phyloP scores from a whole-genome alignment of 2,329 filamentous ascomycete species.

The Cytospora paraplurivora region DNA sequence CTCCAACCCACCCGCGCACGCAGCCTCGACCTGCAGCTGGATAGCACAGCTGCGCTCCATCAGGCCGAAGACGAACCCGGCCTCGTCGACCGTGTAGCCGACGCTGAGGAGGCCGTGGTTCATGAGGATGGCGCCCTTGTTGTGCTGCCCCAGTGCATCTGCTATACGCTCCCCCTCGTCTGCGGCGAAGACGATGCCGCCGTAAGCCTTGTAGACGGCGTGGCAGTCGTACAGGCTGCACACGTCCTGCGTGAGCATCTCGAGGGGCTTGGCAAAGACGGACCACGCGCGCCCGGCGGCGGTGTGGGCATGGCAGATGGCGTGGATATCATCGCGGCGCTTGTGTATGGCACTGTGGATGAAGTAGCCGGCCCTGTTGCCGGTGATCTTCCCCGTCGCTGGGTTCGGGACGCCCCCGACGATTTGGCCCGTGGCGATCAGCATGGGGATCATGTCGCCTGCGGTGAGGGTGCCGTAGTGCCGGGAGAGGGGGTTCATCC shows the following conservation, averaged over 20 bases:
- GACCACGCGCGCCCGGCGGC: slow-evolving; percentile 68
- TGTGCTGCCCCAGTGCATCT: slow-evolving; percentile 57
- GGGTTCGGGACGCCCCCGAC: slow-evolving; percentile 62
- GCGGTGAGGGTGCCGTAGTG: slow-evolving; percentile 70
- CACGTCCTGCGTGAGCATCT: slow-evolving; percentile 72
- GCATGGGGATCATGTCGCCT: slow-evolving; percentile 67
- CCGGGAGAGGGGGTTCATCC: slow-evolving; percentile 69
- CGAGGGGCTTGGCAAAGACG: slow-evolving; percentile 63
- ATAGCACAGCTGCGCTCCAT: slow-evolving; percentile 70
- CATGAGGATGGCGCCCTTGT: slow-evolving; percentile 65
- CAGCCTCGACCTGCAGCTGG: slow-evolving; percentile 69
- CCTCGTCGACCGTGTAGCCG: slow-evolving; percentile 72
- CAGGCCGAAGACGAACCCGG: slow-evolving; percentile 68
- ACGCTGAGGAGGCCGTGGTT: slow-evolving; percentile 76
- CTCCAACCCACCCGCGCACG: slow-evolving; percentile 48
- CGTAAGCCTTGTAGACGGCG: slow-evolving; percentile 62
- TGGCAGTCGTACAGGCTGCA: slow-evolving; percentile 65
- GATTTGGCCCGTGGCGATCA: slow-evolving; percentile 58
- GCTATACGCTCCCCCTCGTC: slow-evolving; percentile 68
- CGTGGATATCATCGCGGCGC: slow-evolving; percentile 64
- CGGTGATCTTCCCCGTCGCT: slow-evolving; percentile 44
- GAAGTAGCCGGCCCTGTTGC: slow-evolving; percentile 68
- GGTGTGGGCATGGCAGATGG: slow-evolving; percentile 71
- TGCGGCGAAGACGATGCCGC: slow-evolving; percentile 57
- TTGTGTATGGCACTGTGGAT: slow-evolving; percentile 72